Conservation (phyloP, 306 rosid species). For the Quercus mongolica region DNA sequence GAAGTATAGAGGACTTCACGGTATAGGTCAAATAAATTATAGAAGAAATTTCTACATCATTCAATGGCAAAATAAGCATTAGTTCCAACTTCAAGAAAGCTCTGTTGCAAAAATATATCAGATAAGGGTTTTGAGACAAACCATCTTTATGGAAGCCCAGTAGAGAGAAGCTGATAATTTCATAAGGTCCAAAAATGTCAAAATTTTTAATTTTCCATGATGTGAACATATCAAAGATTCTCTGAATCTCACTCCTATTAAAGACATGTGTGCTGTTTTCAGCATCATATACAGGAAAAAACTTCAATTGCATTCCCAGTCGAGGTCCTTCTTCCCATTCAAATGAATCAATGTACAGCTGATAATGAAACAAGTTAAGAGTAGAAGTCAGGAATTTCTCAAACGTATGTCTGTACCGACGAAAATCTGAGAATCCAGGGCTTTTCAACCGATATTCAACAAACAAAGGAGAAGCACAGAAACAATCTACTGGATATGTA, state of each 20-base stretch:
- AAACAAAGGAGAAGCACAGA: slow-evolving; percentile 66
- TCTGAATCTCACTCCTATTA: slow-evolving; percentile 48
- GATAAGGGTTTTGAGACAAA: slow-evolving; percentile 41
- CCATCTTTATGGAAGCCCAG: slow-evolving; percentile 47
- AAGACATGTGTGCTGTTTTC: slow-evolving; percentile 26
- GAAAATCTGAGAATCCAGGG: slow-evolving; percentile 73
- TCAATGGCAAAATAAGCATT: slow-evolving; percentile 7
- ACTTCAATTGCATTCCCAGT: slow-evolving; percentile 57
- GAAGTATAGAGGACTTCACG: too few species aligned
- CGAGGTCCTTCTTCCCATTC: slow-evolving; percentile 72
- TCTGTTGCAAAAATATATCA: slow-evolving; percentile 10
- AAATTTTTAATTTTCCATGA: slow-evolving; percentile 58
- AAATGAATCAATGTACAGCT: slow-evolving; percentile 46
- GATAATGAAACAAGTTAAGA: slow-evolving; percentile 36
- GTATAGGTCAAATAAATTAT: not conserved
- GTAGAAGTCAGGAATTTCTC: slow-evolving; percentile 40
- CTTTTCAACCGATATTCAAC: slow-evolving; percentile 81
- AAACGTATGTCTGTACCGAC: slow-evolving; percentile 40
- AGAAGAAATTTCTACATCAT: not conserved
- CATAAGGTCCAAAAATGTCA: slow-evolving; percentile 77
- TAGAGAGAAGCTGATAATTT: slow-evolving; percentile 44
- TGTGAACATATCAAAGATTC: slow-evolving; percentile 52
- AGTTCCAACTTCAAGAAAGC: not conserved
- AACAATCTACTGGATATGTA: slow-evolving; percentile 37
- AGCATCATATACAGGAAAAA: slow-evolving; percentile 52